phyloP scores from a whole-genome alignment of 2,329 filamentous ascomycete genomes.

The Arthrobotrys megalospora region DNA sequence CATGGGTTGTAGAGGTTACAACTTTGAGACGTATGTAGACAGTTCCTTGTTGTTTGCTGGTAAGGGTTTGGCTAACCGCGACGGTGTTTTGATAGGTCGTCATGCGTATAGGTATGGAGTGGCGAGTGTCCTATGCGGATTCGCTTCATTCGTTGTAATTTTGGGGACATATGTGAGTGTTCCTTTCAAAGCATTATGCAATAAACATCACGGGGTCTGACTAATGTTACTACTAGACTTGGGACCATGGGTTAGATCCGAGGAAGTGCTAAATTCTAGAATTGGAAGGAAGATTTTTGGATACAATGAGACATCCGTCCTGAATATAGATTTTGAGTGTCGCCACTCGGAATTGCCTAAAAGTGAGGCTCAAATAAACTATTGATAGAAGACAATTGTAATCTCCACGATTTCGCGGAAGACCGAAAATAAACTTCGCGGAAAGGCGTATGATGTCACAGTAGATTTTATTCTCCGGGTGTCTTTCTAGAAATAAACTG shows the following conservation, averaged over 20 bases:
- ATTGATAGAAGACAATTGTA: slow-evolving; percentile 10
- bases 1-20: slow-evolving; percentile 76
- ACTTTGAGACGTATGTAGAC: slow-evolving; percentile 68
- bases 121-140: slow-evolving; percentile 62
- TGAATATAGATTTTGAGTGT: slow-evolving; percentile 24
- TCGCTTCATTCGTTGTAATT: slow-evolving; percentile 62
- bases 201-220: not conserved
- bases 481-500: slow-evolving; percentile 43
- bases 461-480: slow-evolving; percentile 12
- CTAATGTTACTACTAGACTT: slow-evolving; percentile 34
- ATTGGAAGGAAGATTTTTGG: not conserved
- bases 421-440: slow-evolving; percentile 4
- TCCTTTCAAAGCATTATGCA: slow-evolving; percentile 1
- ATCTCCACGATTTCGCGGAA: slow-evolving; percentile 7
- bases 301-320: slow-evolving; percentile 11
- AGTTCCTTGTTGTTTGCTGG: slow-evolving; percentile 1
- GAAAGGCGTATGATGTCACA: slow-evolving; percentile 10
- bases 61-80: slow-evolving; percentile 24
- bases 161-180: slow-evolving; percentile 63
- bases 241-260: slow-evolving; percentile 53
- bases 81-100: slow-evolving; percentile 35
- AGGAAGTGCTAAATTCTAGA: slow-evolving; percentile 46
- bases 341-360: slow-evolving; percentile 39
- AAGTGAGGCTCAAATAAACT: slow-evolving; percentile 47
- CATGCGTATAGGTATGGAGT: slow-evolving; percentile 64